A percentile compares a stretch with the other conserved stretches of the same genome.
Evolutionary conservation across 2,329 filamentous ascomycete genomes (phyloP).

Genomic region (Stagonosporopsis tanaceti): DNA sequence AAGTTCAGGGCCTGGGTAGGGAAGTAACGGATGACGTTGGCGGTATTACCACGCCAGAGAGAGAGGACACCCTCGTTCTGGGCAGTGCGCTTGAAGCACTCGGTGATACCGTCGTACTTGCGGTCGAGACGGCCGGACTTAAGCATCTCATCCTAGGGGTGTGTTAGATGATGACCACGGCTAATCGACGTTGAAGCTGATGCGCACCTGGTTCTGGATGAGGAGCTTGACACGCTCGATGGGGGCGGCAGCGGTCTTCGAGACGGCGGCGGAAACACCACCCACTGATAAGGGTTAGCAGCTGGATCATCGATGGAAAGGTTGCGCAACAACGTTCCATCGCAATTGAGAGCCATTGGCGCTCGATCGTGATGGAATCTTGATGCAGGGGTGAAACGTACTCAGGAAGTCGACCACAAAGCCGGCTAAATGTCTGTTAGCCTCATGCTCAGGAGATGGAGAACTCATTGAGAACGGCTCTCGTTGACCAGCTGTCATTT

Average conservation of each 20-base stretch:
- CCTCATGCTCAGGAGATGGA: neutral
- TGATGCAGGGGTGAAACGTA: slow-evolving; percentile 65
- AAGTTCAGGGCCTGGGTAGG: slow-evolving; percentile 99
- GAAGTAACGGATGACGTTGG: slow-evolving; percentile 99
- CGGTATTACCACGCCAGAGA: slow-evolving; percentile 99
- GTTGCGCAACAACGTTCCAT: slow-evolving; percentile 18
- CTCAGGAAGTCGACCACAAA: slow-evolving; percentile 99
- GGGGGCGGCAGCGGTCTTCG: slow-evolving; percentile 99
- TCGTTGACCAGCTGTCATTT: slow-evolving; percentile 27
- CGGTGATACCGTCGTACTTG: slow-evolving; percentile 91
- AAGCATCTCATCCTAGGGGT: slow-evolving; percentile 94
- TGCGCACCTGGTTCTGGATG: slow-evolving; percentile 98
- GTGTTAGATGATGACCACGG: slow-evolving; percentile 29
- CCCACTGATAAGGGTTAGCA: slow-evolving; percentile 76
- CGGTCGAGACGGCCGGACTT: slow-evolving; percentile 97
- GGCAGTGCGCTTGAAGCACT: slow-evolving; percentile 95
- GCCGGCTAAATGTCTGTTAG: slow-evolving; percentile 64
- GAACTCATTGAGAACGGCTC: slow-evolving; percentile 16
- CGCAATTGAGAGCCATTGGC: slow-evolving; percentile 34
- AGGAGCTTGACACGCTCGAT: slow-evolving; percentile 99
- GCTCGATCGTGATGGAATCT: slow-evolving; percentile 27
- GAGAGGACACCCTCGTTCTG: slow-evolving; percentile 92
- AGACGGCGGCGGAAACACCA: slow-evolving; percentile 99
- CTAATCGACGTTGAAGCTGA: slow-evolving; percentile 33
- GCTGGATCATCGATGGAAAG: slow-evolving; percentile 20